Evolutionary conservation across 2,329 filamentous ascomycete species (phyloP).

Genomic region (Fusarium poae): DNA sequence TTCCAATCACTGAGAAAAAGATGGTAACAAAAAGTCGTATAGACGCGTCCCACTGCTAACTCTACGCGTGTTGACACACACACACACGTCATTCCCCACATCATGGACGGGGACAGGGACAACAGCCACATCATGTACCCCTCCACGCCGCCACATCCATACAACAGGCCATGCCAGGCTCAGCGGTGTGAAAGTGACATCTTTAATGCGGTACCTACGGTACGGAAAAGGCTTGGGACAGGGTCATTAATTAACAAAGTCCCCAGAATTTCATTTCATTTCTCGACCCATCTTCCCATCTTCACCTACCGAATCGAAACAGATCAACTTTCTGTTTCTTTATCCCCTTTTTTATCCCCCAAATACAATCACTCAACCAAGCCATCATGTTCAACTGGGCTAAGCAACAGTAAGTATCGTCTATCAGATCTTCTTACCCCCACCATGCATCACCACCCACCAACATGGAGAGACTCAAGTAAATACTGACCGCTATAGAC

Average conservation of each 20-base stretch:
- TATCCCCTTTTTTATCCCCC: neutral
- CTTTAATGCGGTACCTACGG: conserved; percentile 18
- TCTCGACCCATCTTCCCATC: conserved; percentile 44
- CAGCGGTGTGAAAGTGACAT: conserved; percentile 46
- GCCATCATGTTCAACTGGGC: conserved; percentile 90
- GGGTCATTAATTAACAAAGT: conserved; percentile 36
- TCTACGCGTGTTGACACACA: conserved; percentile 34
- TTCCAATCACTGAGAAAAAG: neutral
- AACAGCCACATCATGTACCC: conserved; percentile 41
- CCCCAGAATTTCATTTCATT: conserved; percentile 40
- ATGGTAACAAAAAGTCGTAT: neutral
- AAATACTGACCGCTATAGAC: conserved; percentile 57
- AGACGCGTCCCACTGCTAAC: conserved; percentile 31
- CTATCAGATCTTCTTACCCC: conserved; percentile 18
- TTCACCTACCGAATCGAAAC: conserved; percentile 22
- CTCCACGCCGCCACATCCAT: conserved; percentile 41
- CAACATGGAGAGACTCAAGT: conserved; percentile 15
- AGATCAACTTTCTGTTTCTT: conserved; percentile 6
- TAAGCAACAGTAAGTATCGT: conserved; percentile 80
- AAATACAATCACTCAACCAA: conserved; percentile 2
- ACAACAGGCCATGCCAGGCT: conserved; percentile 4
- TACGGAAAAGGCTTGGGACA: conserved; percentile 10
- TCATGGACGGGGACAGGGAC: conserved; percentile 1
- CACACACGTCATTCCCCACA: conserved; percentile 41
- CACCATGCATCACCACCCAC: conserved; percentile 18